Percentiles rank a stretch among this genome's conserved stretches.
Conservation (phyloP, 805 yeast species). For the Lipomyces orientalis region DNA sequence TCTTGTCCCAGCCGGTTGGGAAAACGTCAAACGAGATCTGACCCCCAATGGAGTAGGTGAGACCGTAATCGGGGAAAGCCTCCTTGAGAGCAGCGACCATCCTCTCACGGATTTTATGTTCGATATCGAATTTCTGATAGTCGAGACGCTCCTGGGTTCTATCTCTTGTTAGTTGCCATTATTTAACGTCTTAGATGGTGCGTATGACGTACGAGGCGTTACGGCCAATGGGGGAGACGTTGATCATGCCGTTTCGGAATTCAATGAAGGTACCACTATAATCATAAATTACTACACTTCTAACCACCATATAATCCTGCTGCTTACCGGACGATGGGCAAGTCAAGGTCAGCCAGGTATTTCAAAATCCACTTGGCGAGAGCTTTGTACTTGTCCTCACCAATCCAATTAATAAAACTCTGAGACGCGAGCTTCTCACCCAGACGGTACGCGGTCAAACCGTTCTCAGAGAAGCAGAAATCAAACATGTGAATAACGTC, state of each 20-base stretch:
- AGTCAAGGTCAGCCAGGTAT: constrained; percentile 82
- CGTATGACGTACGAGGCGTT: constrained; percentile 66
- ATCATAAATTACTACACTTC: not conserved
- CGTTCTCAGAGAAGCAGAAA: constrained; percentile 96
- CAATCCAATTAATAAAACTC: constrained; percentile 93
- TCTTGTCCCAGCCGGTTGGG: constrained; percentile 99
- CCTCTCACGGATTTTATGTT: constrained; percentile 78
- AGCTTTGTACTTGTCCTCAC: constrained; percentile 91
- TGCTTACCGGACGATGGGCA: constrained; percentile 82
- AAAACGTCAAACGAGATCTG: constrained; percentile 98
- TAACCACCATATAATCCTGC: not conserved
- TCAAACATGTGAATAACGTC: constrained; percentile 77
- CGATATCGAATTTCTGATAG: constrained; percentile 82
- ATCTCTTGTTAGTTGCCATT: not conserved
- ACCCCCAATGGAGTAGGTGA: constrained; percentile 98
- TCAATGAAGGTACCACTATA: constrained; percentile 88
- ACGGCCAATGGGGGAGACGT: constrained; percentile 98
- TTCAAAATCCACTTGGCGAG: constrained; percentile 82
- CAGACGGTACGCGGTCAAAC: constrained; percentile 93
- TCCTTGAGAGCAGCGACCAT: constrained; percentile 84
- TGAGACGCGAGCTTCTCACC: constrained; percentile 90
- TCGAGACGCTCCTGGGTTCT: constrained; percentile 86
- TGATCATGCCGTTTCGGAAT: constrained; percentile 99
- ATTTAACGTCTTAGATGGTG: not conserved
- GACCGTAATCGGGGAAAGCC: constrained; percentile 79